Evolutionary conservation across 2,329 filamentous ascomycete genomes (phyloP).

Genomic region (Beauveria medogensis): DNA sequence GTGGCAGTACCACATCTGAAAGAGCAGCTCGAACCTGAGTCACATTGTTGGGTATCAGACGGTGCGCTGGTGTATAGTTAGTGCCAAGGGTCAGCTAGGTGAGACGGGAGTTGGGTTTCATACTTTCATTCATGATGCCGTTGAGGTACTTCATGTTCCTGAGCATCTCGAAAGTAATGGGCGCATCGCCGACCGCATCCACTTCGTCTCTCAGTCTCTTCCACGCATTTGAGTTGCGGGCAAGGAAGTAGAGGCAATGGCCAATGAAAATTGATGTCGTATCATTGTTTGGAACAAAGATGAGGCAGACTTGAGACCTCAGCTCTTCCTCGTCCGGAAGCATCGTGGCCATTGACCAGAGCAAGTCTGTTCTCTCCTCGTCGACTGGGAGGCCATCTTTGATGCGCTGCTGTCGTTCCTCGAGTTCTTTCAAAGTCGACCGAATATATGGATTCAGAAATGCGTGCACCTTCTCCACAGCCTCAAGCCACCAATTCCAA

Average conservation of each 20-base stretch:
- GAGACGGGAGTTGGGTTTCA: not conserved
- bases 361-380: constrained; percentile 12
- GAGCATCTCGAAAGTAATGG: constrained; percentile 18
- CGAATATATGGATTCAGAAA: constrained; percentile 15
- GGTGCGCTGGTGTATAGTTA: not conserved
- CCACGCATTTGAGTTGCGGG: constrained; percentile 13
- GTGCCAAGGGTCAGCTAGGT: not conserved
- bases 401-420: constrained; percentile 13
- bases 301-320: constrained; percentile 14
- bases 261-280: constrained; percentile 15
- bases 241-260: constrained; percentile 13
- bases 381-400: constrained; percentile 12
- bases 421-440: constrained; percentile 12
- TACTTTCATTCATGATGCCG: constrained; percentile 17
- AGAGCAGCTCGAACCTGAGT: not conserved
- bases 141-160: constrained; percentile 14
- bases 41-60: not conserved
- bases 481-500: constrained; percentile 16
- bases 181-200: not conserved
- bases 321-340: constrained; percentile 5
- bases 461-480: constrained; percentile 13
- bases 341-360: constrained; percentile 15
- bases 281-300: constrained; percentile 15
- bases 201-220: constrained; percentile 14
- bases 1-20: constrained; percentile 39